Conservation (phyloP, 805 yeast genomes). For the Wickerhamiella shivajii region DNA sequence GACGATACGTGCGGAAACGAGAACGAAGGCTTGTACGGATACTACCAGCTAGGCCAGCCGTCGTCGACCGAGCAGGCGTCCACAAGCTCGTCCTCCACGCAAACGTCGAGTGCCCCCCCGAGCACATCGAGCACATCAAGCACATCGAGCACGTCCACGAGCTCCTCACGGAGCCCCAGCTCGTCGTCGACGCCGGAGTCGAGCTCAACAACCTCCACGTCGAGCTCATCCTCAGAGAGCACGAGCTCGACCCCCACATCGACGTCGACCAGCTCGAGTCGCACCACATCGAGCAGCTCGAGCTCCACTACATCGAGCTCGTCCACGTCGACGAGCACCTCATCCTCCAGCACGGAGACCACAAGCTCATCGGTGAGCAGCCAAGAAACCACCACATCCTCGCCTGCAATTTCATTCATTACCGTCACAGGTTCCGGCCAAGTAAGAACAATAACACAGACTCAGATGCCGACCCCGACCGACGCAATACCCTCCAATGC, state of each 20-base stretch:
- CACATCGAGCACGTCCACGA: background rate
- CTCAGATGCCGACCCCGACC: slow-evolving; percentile 8
- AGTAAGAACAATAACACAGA: slow-evolving; percentile 15
- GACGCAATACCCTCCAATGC: slow-evolving; percentile 1
- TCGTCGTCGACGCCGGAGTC: slow-evolving; percentile 14
- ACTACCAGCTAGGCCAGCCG: slow-evolving; percentile 30
- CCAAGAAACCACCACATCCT: background rate
- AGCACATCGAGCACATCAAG: background rate
- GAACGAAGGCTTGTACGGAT: slow-evolving; percentile 36
- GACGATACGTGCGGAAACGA: slow-evolving; percentile 32
- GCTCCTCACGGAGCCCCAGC: background rate
- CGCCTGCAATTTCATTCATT: slow-evolving; percentile 15
- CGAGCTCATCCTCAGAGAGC: slow-evolving; percentile 12
- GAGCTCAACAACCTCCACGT: slow-evolving; percentile 13
- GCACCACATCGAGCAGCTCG: slow-evolving; percentile 3
- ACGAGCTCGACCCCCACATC: slow-evolving; percentile 12
- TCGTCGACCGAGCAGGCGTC: slow-evolving; percentile 20
- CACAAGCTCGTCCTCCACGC: slow-evolving; percentile 8
- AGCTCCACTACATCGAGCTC: background rate
- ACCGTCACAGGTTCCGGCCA: slow-evolving; percentile 17
- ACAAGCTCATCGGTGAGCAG: slow-evolving; percentile 4
- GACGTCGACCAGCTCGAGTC: slow-evolving; percentile 12
- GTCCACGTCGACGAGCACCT: slow-evolving; percentile 1
- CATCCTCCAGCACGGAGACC: slow-evolving; percentile 4
- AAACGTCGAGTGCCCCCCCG: no score